These are phyloP conservation scores for Vicia villosa DNA, from an alignment of 306 rosid species.

Conservation along the genomic window DNA sequence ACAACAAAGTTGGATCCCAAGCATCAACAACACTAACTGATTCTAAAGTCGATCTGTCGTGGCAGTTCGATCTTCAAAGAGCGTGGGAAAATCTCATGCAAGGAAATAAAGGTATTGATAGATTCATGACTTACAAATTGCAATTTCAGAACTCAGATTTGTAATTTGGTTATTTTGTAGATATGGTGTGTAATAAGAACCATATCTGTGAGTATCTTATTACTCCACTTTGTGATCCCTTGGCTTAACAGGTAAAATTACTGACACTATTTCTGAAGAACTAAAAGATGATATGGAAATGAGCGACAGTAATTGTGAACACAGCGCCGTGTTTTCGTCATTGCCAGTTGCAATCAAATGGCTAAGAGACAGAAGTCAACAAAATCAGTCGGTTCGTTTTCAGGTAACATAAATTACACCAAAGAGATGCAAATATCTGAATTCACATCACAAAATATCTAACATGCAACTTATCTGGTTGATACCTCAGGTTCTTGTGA, in stretches of 20 bases:
- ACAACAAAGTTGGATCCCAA: conserved; percentile 79
- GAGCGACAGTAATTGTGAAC: conserved; percentile 61
- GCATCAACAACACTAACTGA: conserved; percentile 47
- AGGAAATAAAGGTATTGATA: conserved; percentile 59
- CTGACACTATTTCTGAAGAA: conserved; percentile 53
- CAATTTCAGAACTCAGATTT: neutral
- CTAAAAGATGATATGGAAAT: conserved; percentile 60
- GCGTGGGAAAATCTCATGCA: conserved; percentile 87
- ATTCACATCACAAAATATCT: conserved; percentile 5
- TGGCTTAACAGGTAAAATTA: conserved; percentile 43
- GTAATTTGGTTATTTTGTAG: conserved; percentile 12
- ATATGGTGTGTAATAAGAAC: neutral
- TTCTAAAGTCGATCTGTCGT: conserved; percentile 72
- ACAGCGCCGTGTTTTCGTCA: conserved; percentile 81
- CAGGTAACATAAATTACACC: conserved; percentile 60
- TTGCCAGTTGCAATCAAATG: conserved; percentile 81
- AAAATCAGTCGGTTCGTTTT: conserved; percentile 67
- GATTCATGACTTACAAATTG: neutral
- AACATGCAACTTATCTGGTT: conserved; percentile 30
- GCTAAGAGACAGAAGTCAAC: conserved; percentile 77
- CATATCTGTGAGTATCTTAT: neutral
- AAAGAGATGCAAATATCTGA: conserved; percentile 17
- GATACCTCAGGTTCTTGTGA: conserved; percentile 80
- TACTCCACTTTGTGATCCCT: conserved; percentile 22
- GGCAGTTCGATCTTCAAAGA: conserved; percentile 84